These are phyloP conservation scores for Forsythia viridissima DNA, from an alignment of 257 asterid species.

Conservation along the genomic window DNA sequence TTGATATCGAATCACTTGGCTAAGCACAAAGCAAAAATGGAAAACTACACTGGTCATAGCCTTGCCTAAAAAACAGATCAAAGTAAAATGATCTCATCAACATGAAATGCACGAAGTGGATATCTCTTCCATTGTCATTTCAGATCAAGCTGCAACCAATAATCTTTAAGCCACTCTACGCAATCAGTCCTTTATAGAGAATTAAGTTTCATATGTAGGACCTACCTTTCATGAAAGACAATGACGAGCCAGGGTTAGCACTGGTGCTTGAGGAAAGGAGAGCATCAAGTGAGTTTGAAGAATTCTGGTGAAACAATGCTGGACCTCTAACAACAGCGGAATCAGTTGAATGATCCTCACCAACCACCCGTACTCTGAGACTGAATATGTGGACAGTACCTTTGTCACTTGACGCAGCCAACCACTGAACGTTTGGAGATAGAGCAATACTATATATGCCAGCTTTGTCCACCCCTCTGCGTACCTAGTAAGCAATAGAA, in stretches of 20 bases:
- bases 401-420: slow-evolving; percentile 92
- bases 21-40: neutral
- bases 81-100: neutral
- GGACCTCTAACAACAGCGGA: slow-evolving; percentile 45
- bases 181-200: slow-evolving; percentile 9
- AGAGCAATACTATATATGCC: slow-evolving; percentile 75
- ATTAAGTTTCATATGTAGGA: slow-evolving; percentile 12
- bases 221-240: slow-evolving; percentile 91
- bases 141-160: slow-evolving; percentile 4
- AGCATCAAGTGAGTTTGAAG: slow-evolving; percentile 71
- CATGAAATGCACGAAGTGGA: neutral
- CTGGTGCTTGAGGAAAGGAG: slow-evolving; percentile 71
- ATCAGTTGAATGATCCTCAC: slow-evolving; percentile 61
- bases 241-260: slow-evolving; percentile 80
- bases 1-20: neutral
- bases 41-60: neutral
- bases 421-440: slow-evolving; percentile 88
- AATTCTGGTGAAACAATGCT: slow-evolving; percentile 47
- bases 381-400: slow-evolving; percentile 89
- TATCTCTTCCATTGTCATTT: neutral
- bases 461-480: slow-evolving; percentile 89
- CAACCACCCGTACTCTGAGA: slow-evolving; percentile 78
- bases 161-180: slow-evolving; percentile 3
- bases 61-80: neutral
- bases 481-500: slow-evolving; percentile 59